These are phyloP conservation scores for Edaphochlamys debaryana DNA, from an alignment of 139 green algal species.

Conservation along the genomic window DNA sequence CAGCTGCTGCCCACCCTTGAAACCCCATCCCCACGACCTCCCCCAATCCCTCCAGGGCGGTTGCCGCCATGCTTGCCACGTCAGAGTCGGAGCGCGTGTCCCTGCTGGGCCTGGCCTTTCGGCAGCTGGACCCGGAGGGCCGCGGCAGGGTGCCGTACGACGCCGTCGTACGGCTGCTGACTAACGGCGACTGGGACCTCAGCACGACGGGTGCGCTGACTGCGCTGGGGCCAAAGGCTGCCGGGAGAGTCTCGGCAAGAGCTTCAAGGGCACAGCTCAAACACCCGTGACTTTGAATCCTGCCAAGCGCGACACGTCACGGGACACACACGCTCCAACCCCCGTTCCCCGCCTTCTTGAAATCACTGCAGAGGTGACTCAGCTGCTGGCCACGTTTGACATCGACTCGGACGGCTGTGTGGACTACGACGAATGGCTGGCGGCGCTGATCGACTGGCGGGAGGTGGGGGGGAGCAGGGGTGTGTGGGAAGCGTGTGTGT, in stretches of 20 bases:
- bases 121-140: slow-evolving; percentile 47
- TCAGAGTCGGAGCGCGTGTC: slow-evolving; percentile 19
- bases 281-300: too few relatives aligned
- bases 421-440: slow-evolving; percentile 71
- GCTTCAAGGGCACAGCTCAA: too few relatives aligned
- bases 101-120: slow-evolving; percentile 54
- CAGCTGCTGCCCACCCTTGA: too few relatives aligned
- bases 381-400: slow-evolving; percentile 56
- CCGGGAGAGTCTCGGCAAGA: neutral
- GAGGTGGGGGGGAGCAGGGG: slow-evolving; percentile 50
- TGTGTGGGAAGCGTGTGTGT: too few relatives aligned
- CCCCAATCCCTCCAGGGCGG: neutral
- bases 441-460: slow-evolving; percentile 80
- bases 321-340: too few relatives aligned
- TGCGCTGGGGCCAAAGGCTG: slow-evolving; percentile 5
- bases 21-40: too few relatives aligned
- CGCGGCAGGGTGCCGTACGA: slow-evolving; percentile 50
- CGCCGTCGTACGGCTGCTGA: slow-evolving; percentile 50
- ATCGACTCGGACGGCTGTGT: slow-evolving; percentile 59
- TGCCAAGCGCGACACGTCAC: too few relatives aligned
- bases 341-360: too few relatives aligned
- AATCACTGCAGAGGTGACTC: slow-evolving; percentile 51
- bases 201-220: slow-evolving; percentile 57
- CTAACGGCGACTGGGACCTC: slow-evolving; percentile 66
- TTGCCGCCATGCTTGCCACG: slow-evolving; percentile 42